Conservation (phyloP, 768 basidiomycete genomes). For the Pisolithus albus region DNA sequence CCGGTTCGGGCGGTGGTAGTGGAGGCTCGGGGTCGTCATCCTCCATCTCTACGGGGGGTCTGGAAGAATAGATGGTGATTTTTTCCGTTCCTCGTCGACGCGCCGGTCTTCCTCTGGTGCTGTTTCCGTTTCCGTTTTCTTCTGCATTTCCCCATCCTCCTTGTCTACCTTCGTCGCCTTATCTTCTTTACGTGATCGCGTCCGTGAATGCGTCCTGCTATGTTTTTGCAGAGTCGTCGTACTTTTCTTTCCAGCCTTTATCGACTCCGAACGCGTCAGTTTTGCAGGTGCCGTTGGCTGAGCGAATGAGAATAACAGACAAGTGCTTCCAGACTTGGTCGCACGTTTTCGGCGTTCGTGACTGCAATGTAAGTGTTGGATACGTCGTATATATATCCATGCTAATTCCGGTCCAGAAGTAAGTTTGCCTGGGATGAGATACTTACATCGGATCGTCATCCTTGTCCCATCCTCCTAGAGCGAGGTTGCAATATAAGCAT, state of each 20-base stretch:
- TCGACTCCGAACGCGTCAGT: conserved; percentile 31
- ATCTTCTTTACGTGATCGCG: conserved; percentile 4
- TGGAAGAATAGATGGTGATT: conserved; percentile 2
- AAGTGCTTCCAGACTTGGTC: conserved; percentile 36
- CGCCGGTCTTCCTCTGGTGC: conserved; percentile 20
- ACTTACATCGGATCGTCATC: conserved; percentile 83
- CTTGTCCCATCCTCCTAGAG: conserved; percentile 80
- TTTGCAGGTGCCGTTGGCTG: conserved; percentile 12
- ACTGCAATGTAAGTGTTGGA: conserved; percentile 28
- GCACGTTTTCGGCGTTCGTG: conserved; percentile 70
- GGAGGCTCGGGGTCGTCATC: neutral
- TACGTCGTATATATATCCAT: neutral
- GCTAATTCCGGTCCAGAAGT: conserved; percentile 3
- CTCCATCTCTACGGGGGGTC: neutral
- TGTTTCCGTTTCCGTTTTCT: conserved; percentile 1
- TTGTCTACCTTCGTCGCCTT: conserved; percentile 4
- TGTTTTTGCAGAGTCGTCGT: conserved; percentile 15
- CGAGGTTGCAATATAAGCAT: conserved; percentile 78
- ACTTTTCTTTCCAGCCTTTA: conserved; percentile 25
- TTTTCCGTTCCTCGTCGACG: conserved; percentile 6
- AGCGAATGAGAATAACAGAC: conserved; percentile 36
- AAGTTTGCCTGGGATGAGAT: neutral
- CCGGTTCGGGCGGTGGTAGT: neutral
- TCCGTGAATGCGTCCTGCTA: conserved; percentile 5
- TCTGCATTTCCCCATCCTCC: neutral